Evolutionary conservation across 306 rosid species (phyloP), one percentile per base, ranked within the genome.

Genomic region (Fragaria iinumae): DNA sequence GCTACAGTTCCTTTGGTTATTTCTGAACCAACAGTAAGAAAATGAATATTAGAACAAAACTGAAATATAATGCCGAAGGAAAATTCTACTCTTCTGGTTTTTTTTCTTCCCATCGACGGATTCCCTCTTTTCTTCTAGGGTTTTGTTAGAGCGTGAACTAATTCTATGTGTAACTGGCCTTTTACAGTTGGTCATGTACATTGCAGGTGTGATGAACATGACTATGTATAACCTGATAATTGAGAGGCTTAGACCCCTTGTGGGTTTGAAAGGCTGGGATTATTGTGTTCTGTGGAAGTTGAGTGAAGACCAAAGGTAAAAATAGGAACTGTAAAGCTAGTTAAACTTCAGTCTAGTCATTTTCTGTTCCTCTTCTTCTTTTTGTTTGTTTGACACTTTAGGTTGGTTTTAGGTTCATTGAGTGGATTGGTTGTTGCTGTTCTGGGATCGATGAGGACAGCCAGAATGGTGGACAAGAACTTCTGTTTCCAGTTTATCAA

Each of bases 341-440:
- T 25, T 11, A 21, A n/a, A 29, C 4, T 18, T 36, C n/a, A 21
- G 11, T 53, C 25, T 41, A 59, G 4, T 39, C 1, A 2, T 76
- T 65, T 67, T n/a, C 29, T 9, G 3, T 57, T 20, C 47, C 59
- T 34, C 60, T 56, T 71, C 34, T 72, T 56, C 29, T 69, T 27
- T 41, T 16, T 20, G 25, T 41, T 16, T 20, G 25, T 25, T 52
- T 32, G 80, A 84, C 71, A 57, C 64, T 62, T 72, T 17, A 72
- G 48, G 12, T 78, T 66, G 78, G 71, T 23, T 72, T 73, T 73
- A 95, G 99, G 86, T 88, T 78, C 82, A 81, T 92, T 49, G 99
- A 92, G 78, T 87, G 89, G 93, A 71, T 89, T 81, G 90, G 87
- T 47, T 95, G 99, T 55, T 91, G 93, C 60, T 95, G 98, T 86